These are phyloP conservation scores for Leptographium lundbergii DNA, from an alignment of 2,329 filamentous ascomycete genomes.

Conservation along the genomic window DNA sequence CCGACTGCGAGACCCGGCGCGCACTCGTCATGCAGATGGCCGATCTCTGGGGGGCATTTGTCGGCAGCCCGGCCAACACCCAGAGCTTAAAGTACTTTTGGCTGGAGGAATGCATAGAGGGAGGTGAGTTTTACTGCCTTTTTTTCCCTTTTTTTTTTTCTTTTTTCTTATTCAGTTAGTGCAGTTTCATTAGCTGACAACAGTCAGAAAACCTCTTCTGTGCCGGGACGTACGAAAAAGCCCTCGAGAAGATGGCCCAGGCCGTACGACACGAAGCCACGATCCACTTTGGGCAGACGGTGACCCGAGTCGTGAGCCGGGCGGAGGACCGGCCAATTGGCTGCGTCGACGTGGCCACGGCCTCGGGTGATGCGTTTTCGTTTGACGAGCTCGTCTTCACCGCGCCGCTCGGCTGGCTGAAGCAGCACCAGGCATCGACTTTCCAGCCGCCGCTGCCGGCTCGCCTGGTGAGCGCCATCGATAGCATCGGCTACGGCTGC, in stretches of 20 bases:
- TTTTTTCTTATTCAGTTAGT: no score
- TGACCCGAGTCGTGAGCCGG: slow-evolving; percentile 27
- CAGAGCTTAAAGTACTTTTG: slow-evolving; percentile 69
- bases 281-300: slow-evolving; percentile 37
- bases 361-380: slow-evolving; percentile 28
- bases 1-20: slow-evolving; percentile 27
- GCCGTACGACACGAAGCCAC: slow-evolving; percentile 42
- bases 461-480: slow-evolving; percentile 46
- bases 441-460: slow-evolving; percentile 50
- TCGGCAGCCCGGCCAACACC: slow-evolving; percentile 48
- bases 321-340: slow-evolving; percentile 10
- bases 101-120: slow-evolving; percentile 67
- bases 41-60: slow-evolving; percentile 58
- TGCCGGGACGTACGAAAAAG: slow-evolving; percentile 44
- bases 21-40: slow-evolving; percentile 37
- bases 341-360: slow-evolving; percentile 30
- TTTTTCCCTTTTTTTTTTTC: neutral
- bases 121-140: slow-evolving; percentile 40
- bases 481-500: slow-evolving; percentile 54
- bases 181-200: slow-evolving; percentile 2
- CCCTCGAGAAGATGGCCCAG: slow-evolving; percentile 44
- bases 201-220: slow-evolving; percentile 45
- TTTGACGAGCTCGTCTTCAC: slow-evolving; percentile 62
- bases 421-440: slow-evolving; percentile 38
- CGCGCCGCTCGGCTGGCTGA: slow-evolving; percentile 55